phyloP scores from a whole-genome alignment of 495 filamentous ascomycete genomes.

The Aspergillus coremiiformis region DNA sequence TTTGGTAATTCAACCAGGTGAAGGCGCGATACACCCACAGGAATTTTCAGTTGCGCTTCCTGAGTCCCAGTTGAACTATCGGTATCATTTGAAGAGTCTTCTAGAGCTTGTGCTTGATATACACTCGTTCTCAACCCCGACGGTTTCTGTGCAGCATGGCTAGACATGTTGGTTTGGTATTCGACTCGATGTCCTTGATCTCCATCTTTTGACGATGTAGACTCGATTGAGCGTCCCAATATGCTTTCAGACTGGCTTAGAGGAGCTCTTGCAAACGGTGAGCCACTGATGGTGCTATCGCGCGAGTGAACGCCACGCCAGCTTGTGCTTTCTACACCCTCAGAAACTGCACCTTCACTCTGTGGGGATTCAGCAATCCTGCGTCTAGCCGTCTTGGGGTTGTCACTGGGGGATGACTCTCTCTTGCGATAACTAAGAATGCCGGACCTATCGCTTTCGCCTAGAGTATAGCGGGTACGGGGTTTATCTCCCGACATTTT shows the following conservation, averaged over 20 bases:
- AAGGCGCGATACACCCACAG: slow-evolving; percentile 71
- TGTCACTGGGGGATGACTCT: slow-evolving; percentile 19
- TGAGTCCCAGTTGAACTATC: slow-evolving; percentile 9
- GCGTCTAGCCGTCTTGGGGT: slow-evolving; percentile 12
- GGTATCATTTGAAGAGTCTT: slow-evolving; percentile 11
- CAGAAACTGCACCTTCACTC: slow-evolving; percentile 13
- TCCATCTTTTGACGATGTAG: slow-evolving; percentile 21
- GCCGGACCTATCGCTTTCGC: slow-evolving; percentile 1
- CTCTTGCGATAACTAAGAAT: slow-evolving; percentile 17
- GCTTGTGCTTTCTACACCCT: slow-evolving; percentile 15
- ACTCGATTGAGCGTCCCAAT: slow-evolving; percentile 30
- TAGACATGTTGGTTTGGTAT: slow-evolving; percentile 7
- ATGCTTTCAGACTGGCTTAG: slow-evolving; percentile 25
- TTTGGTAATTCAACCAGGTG: slow-evolving; percentile 51
- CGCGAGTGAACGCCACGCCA: slow-evolving; percentile 25
- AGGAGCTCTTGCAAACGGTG: slow-evolving; percentile 35
- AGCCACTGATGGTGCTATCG: slow-evolving; percentile 36
- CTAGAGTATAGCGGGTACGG: slow-evolving; percentile 5
- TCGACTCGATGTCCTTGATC: slow-evolving; percentile 24
- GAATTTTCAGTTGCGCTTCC: slow-evolving; percentile 35
- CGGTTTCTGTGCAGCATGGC: slow-evolving; percentile 19
- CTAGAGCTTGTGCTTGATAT: slow-evolving; percentile 16
- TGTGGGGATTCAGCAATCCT: slow-evolving; percentile 16
- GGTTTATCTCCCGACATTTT: slow-evolving; percentile 9
- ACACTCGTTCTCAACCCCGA: slow-evolving; percentile 28